Evolutionary conservation across 179 eudicot genomes (phyloP).

Genomic region (Patellifolia procumbens): DNA sequence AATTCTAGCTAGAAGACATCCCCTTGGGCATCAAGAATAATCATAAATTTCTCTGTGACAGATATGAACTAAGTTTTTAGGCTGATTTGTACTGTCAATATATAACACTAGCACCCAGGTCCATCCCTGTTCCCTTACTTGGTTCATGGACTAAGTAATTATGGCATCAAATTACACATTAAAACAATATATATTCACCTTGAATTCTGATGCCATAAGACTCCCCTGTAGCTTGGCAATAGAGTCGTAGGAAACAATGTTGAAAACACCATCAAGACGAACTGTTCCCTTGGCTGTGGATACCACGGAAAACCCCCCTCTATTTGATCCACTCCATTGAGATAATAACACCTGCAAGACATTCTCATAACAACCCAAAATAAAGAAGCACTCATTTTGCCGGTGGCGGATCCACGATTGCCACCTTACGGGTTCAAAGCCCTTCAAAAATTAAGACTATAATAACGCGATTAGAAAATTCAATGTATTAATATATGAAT

Average conservation of each 20-base stretch:
- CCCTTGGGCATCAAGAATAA: neutral
- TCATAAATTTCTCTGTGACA: neutral
- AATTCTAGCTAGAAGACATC: neutral
- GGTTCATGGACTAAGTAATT: neutral
- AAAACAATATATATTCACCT: slow-evolving; percentile 43
- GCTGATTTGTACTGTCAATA: neutral
- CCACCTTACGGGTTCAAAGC: too few species aligned
- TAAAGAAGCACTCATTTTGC: neutral
- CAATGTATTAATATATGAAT: too few species aligned
- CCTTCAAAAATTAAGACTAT: too few species aligned
- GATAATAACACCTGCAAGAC: slow-evolving; percentile 80
- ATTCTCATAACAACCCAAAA: slow-evolving; percentile 15
- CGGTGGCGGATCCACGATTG: neutral
- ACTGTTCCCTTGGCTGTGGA: slow-evolving; percentile 64
- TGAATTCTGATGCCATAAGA: slow-evolving; percentile 66
- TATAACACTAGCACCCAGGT: neutral
- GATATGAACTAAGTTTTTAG: neutral
- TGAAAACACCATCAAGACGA: slow-evolving; percentile 85
- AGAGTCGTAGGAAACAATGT: slow-evolving; percentile 85
- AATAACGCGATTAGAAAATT: too few species aligned
- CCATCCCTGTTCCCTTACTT: neutral
- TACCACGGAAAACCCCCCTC: slow-evolving; percentile 71
- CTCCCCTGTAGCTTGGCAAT: slow-evolving; percentile 77
- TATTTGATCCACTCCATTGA: slow-evolving; percentile 82
- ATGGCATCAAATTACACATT: slow-evolving; percentile 2